Evolutionary conservation across 129 eudicot species (phyloP).

Genomic region (Flaveria bidentis): DNA sequence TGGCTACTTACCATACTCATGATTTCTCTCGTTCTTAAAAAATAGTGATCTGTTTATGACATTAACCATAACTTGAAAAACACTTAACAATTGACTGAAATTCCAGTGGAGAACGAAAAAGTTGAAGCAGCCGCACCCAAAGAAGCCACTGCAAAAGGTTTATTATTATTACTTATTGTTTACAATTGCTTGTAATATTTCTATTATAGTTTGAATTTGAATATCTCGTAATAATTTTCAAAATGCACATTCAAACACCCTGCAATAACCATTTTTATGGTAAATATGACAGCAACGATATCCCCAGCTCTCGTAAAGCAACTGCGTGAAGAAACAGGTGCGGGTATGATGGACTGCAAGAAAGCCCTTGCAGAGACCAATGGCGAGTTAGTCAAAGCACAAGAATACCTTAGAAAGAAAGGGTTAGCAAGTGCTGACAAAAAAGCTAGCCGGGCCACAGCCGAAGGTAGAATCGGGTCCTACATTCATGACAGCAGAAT

Average conservation of each 20-base stretch:
- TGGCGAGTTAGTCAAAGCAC: slow-evolving; percentile 80
- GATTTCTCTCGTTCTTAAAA: neutral
- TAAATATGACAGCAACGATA: slow-evolving; percentile 48
- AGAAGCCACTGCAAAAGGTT: slow-evolving; percentile 62
- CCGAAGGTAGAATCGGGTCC: slow-evolving; percentile 93
- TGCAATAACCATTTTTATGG: neutral
- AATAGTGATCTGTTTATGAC: neutral
- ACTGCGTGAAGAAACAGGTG: slow-evolving; percentile 89
- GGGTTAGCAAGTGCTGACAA: slow-evolving; percentile 97
- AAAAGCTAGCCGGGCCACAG: slow-evolving; percentile 81
- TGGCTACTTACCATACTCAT: neutral
- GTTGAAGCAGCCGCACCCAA: slow-evolving; percentile 37
- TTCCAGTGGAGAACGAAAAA: slow-evolving; percentile 37
- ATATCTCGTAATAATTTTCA: slow-evolving; percentile 1
- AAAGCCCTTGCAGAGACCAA: slow-evolving; percentile 75
- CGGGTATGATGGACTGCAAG: slow-evolving; percentile 99
- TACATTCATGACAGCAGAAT: slow-evolving; percentile 91
- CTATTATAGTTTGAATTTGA: neutral
- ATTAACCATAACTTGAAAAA: neutral
- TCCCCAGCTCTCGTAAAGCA: slow-evolving; percentile 89
- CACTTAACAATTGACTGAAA: neutral
- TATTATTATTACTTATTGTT: slow-evolving; percentile 5
- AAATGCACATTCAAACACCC: neutral
- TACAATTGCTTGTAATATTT: neutral
- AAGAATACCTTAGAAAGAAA: slow-evolving; percentile 84